Evolutionary conservation across 2,329 filamentous ascomycete species (phyloP).

Genomic region (Rhynchosporium graminicola): DNA sequence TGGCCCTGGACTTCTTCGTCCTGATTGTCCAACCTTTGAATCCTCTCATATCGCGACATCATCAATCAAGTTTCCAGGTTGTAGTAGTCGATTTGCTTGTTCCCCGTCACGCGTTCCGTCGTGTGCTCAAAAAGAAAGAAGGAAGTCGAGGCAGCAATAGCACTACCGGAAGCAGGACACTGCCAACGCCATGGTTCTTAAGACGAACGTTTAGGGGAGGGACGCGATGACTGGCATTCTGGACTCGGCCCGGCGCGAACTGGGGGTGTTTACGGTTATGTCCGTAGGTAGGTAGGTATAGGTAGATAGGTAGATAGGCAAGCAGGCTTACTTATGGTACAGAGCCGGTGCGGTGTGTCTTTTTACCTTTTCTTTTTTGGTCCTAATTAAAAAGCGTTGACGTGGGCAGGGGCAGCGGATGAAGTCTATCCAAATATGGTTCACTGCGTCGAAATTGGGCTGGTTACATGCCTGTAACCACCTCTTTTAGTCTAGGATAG

Average conservation of each 20-base stretch:
- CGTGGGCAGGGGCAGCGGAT: background rate
- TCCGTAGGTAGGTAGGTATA: background rate
- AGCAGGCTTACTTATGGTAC: too few species aligned
- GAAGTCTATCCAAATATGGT: conserved; percentile 2
- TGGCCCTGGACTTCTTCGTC: background rate
- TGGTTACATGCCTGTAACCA: conserved; percentile 9
- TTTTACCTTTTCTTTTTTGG: background rate
- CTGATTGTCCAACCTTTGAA: background rate
- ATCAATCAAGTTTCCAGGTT: background rate
- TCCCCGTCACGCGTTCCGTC: background rate
- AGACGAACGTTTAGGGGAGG: background rate
- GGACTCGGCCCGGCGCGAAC: background rate
- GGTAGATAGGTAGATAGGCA: background rate
- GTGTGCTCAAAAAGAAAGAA: background rate
- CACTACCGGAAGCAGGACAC: background rate
- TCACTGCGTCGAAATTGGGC: conserved; percentile 12
- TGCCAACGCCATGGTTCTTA: background rate
- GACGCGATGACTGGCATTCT: background rate
- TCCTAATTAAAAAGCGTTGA: background rate
- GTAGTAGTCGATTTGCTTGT: background rate
- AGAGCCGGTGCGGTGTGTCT: background rate
- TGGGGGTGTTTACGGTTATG: conserved; percentile 9
- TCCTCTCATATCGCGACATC: background rate
- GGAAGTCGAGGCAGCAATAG: background rate
- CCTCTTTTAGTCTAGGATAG: background rate